phyloP scores from a whole-genome alignment of 805 yeast species.

The Saccharomycopsis capsularis region DNA sequence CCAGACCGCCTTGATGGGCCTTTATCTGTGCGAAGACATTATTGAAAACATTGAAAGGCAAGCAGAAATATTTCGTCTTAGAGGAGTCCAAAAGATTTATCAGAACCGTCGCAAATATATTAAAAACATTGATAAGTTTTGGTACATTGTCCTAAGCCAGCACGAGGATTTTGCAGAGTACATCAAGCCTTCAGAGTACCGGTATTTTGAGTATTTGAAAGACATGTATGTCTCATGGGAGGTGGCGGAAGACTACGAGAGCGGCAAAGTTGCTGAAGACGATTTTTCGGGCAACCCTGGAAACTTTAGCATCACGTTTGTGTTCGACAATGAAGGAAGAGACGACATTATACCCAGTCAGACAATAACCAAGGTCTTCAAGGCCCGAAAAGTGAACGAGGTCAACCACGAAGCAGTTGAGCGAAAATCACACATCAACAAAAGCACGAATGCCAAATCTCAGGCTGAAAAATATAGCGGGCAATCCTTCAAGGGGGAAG shows the following conservation, averaged over 20 bases:
- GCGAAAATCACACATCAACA: not conserved
- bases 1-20: no score
- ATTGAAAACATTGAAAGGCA: constrained; percentile 13
- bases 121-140: constrained; percentile 59
- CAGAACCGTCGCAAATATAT: constrained; percentile 48
- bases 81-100: constrained; percentile 51
- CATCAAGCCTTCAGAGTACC: constrained; percentile 68
- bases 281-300: constrained; percentile 33
- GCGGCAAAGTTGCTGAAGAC: constrained; percentile 15
- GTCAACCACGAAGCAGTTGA: not conserved
- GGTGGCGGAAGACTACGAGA: constrained; percentile 29
- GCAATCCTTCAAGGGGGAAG: not conserved
- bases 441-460: not conserved
- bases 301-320: constrained; percentile 54
- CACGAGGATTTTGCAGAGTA: constrained; percentile 81
- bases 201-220: constrained; percentile 58
- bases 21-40: constrained; percentile 4
- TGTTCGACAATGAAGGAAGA: constrained; percentile 41
- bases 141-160: constrained; percentile 82
- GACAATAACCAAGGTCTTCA: constrained; percentile 53
- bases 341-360: constrained; percentile 43
- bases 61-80: constrained; percentile 41
- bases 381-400: constrained; percentile 23
- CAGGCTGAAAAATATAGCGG: not conserved
- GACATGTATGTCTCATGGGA: constrained; percentile 58